Conservation (phyloP, 2,329 filamentous ascomycete genomes). For the Juglanconis oblonga region DNA sequence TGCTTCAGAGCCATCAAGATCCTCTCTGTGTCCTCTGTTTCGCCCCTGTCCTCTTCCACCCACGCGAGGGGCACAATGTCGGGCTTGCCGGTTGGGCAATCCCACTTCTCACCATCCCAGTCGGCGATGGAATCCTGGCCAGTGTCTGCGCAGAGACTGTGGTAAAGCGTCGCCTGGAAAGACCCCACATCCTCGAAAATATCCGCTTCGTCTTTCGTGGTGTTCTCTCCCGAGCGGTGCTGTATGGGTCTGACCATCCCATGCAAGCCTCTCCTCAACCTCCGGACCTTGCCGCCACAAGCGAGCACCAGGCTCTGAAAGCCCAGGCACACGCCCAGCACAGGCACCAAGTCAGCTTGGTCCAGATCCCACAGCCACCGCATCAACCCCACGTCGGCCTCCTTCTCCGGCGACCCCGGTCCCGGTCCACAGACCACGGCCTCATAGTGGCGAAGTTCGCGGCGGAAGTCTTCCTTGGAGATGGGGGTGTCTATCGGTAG, state of each 20-base stretch:
- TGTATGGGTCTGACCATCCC: conserved; percentile 72
- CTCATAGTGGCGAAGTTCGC: conserved; percentile 62
- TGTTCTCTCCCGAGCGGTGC: conserved; percentile 40
- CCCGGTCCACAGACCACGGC: conserved; percentile 89
- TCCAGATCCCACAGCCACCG: conserved; percentile 68
- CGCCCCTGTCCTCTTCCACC: conserved; percentile 46
- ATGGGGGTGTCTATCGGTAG: conserved; percentile 68
- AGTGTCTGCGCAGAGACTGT: conserved; percentile 58
- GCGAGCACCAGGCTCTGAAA: conserved; percentile 77
- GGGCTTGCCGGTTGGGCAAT: conserved; percentile 29
- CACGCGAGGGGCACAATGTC: conserved; percentile 61
- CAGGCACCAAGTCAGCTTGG: conserved; percentile 61
- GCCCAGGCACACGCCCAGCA: conserved; percentile 84
- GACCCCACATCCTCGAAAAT: conserved; percentile 62
- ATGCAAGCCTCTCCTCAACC: conserved; percentile 72
- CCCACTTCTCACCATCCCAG: conserved; percentile 41
- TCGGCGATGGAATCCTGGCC: conserved; percentile 42
- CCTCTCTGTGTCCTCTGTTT: conserved; percentile 36
- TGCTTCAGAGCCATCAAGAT: conserved; percentile 79
- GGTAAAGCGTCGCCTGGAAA: conserved; percentile 74
- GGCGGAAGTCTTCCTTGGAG: conserved; percentile 44
- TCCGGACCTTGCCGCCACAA: conserved; percentile 64
- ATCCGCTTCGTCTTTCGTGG: conserved; percentile 35
- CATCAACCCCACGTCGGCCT: conserved; percentile 81
- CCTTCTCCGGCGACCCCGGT: conserved; percentile 72